Evolutionary conservation across 495 filamentous ascomycete species (phyloP).

Genomic region (Talaromyces wortmannii): DNA sequence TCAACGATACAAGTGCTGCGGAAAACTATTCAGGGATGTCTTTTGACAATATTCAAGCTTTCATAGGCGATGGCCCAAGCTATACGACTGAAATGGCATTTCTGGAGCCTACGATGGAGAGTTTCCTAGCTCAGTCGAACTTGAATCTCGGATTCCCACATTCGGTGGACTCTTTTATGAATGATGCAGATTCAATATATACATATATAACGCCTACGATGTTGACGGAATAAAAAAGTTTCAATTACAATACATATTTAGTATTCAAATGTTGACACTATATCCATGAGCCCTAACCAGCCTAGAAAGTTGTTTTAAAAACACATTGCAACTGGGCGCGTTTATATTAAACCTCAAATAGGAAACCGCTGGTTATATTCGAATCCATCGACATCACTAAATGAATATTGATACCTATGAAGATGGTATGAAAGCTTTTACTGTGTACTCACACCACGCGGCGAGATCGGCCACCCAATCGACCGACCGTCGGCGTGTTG

Average conservation of each 20-base stretch:
- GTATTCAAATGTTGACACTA: background rate
- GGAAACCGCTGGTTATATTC: too few relatives aligned
- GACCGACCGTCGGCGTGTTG: too few relatives aligned
- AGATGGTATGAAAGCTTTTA: too few relatives aligned
- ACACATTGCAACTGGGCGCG: too few relatives aligned
- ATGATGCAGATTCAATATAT: slow-evolving; percentile 31
- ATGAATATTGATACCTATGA: too few relatives aligned
- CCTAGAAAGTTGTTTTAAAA: too few relatives aligned
- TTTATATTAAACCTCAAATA: too few relatives aligned
- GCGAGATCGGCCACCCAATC: too few relatives aligned
- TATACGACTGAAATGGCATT: slow-evolving; percentile 36
- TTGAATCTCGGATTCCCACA: slow-evolving; percentile 32
- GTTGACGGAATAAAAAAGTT: background rate
- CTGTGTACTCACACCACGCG: too few relatives aligned
- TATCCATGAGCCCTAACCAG: too few relatives aligned
- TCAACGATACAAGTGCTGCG: background rate
- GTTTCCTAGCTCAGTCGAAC: slow-evolving; percentile 37
- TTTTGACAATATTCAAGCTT: background rate
- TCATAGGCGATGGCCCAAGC: background rate
- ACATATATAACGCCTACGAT: slow-evolving; percentile 13
- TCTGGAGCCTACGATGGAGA: slow-evolving; percentile 38
- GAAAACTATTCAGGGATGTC: background rate
- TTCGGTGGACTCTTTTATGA: slow-evolving; percentile 35
- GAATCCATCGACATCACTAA: too few relatives aligned
- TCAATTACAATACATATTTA: background rate